These are phyloP conservation scores for Ballota nigra DNA, from an alignment of 257 asterid genomes.

Conservation along the genomic window DNA sequence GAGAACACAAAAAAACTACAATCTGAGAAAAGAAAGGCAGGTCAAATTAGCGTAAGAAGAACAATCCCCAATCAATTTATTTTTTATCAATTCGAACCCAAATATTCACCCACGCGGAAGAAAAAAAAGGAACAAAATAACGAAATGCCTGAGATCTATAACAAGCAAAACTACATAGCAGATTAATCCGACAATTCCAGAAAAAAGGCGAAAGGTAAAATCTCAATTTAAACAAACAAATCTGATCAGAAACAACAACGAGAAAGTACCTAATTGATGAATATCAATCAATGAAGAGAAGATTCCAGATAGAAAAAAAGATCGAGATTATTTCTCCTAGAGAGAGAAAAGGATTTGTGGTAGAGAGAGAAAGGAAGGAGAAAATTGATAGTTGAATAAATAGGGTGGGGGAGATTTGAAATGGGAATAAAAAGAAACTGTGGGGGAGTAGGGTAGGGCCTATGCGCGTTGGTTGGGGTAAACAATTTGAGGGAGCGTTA, in stretches of 20 bases:
- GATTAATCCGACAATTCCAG: slow-evolving; percentile 1
- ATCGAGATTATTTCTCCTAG: not conserved
- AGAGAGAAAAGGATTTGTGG: not conserved
- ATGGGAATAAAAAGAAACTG: not conserved
- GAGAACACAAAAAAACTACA: not conserved
- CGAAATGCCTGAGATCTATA: slow-evolving; percentile 28
- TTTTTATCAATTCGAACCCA: not conserved
- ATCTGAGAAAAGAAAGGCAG: not conserved
- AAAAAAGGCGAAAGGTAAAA: not conserved
- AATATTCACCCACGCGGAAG: not conserved
- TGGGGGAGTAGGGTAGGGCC: not conserved
- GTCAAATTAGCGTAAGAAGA: slow-evolving; percentile 1
- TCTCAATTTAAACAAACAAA: not conserved
- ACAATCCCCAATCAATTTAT: not conserved
- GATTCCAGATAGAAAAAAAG: not conserved
- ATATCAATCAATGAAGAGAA: not conserved
- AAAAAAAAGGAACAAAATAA: not conserved
- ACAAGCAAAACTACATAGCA: not conserved
- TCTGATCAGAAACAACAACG: not conserved
- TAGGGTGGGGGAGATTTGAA: slow-evolving; percentile 7
- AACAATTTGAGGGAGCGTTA: slow-evolving; percentile 1
- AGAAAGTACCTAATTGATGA: slow-evolving; percentile 13
- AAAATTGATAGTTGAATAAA: slow-evolving; percentile 10
- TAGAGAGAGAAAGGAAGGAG: slow-evolving; percentile 18
- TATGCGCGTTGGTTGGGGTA: not conserved